A percentile compares a stretch with the other conserved stretches of the same genome.
Conservation (phyloP, 2,329 filamentous ascomycete genomes). For the Coleophoma eucalyptorum region DNA sequence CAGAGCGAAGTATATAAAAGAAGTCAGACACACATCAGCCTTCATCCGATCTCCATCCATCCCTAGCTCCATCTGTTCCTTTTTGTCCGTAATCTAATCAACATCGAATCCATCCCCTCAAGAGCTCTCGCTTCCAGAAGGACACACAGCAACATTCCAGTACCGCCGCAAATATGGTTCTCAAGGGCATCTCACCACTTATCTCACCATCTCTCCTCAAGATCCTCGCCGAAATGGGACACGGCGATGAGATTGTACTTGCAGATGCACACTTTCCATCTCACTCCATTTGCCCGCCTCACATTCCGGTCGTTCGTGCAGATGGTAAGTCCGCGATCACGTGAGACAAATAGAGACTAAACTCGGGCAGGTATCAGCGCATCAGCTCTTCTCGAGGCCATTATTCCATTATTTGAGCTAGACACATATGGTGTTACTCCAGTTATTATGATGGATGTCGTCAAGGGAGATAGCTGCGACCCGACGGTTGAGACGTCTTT, state of each 20-base stretch:
- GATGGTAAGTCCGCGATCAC: conserved; percentile 1
- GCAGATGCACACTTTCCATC: conserved; percentile 10
- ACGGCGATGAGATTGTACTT: conserved; percentile 9
- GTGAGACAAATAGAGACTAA: background rate
- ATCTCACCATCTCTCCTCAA: conserved; percentile 9
- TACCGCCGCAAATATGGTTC: conserved; percentile 2
- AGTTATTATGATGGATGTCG: conserved; percentile 9
- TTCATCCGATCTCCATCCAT: too few species aligned
- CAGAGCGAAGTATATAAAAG: too few species aligned
- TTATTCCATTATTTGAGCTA: conserved; percentile 5
- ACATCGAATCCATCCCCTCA: too few species aligned
- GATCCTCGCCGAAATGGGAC: conserved; percentile 8
- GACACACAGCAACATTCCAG: background rate
- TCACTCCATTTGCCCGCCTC: conserved; percentile 2
- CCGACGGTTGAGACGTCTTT: conserved; percentile 5
- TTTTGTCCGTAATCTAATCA: too few species aligned
- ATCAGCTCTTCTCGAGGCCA: conserved; percentile 4
- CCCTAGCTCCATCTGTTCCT: too few species aligned
- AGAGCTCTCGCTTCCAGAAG: too few species aligned
- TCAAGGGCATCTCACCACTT: conserved; percentile 9
- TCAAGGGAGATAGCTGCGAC: conserved; percentile 3
- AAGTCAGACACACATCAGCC: too few species aligned
- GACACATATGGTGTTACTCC: conserved; percentile 6
- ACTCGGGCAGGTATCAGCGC: conserved; percentile 2
- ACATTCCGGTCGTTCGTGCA: conserved; percentile 2